Evolutionary conservation across 345 rosid species (phyloP), one percentile per base, ranked within the genome.

Genomic region (Aquilaria sinensis): DNA sequence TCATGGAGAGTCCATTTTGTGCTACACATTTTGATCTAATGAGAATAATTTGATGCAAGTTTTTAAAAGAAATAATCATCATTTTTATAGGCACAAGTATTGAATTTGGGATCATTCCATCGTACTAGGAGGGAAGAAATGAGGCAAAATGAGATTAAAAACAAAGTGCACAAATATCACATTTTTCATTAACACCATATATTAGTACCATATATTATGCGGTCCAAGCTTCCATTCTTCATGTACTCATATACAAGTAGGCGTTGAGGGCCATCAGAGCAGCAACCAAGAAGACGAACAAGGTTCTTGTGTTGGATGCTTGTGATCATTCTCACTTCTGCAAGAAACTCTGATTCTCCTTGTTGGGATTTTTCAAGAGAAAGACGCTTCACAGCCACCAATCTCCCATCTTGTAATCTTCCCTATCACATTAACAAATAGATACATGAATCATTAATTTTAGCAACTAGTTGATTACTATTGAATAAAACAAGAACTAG

Each of bases 281-380:
- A 86, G 63, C 87, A 81, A 4, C 92, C 92, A 0, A 86, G 67
- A 60, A 86, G 87, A 14, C 80, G 80, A 63, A 86, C 93, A 47
- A 86, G 73, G 67, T 86, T 86, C 75, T 80, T 86, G 72, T 81
- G 93, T 61, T 86, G 89, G 68, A 84, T 86, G 70, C 89, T 84
- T 32, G 93, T 86, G 71, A 86, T 84, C 87, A 86, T 70, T 73
- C 81, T 86, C 71, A 78, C 93, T 63, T 81, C 87, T 13, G 93
- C 67, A 11, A 83, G 79, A 65, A 86, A 86, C 59, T 86, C 89
- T 2, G 80, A 63, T 58, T 86, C 89, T 55, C 89, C 93, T 71
- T 86, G 89, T 31, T 78, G 81, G 30, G 93, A 86, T 78, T 75
- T 86, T 2, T 77, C 85, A 37, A 68, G 68, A 10, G 81, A 72